Percentiles rank a stretch among this genome's conserved stretches.
Conservation (phyloP, 768 basidiomycete genomes). For the Amanita subjunquillea region DNA sequence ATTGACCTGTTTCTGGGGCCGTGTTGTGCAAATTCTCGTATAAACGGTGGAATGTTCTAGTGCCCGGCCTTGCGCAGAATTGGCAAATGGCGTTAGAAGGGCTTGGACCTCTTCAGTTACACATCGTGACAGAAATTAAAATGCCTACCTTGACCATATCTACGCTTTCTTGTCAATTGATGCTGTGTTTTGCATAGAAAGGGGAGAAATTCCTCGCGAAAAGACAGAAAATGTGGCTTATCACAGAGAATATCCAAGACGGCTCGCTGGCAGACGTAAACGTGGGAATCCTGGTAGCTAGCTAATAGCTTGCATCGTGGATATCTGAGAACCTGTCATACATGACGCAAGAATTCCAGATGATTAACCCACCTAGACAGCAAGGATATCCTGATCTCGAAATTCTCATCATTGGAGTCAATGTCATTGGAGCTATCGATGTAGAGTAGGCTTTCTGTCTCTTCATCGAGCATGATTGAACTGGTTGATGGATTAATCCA, state of each 20-base stretch:
- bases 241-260: slow-evolving; percentile 63
- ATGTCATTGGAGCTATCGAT: slow-evolving; percentile 61
- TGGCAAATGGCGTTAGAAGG: background rate
- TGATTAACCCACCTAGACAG: slow-evolving; percentile 41
- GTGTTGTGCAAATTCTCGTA: background rate
- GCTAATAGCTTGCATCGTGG: slow-evolving; percentile 62
- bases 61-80: background rate
- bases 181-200: slow-evolving; percentile 89
- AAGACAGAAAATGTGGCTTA: slow-evolving; percentile 66
- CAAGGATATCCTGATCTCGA: slow-evolving; percentile 68
- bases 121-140: background rate
- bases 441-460: slow-evolving; percentile 56
- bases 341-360: background rate
- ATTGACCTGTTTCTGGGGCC: background rate
- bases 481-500: slow-evolving; percentile 43
- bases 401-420: slow-evolving; percentile 59
- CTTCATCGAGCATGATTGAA: slow-evolving; percentile 62
- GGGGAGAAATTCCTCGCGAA: slow-evolving; percentile 85
- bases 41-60: background rate
- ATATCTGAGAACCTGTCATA: slow-evolving; percentile 34
- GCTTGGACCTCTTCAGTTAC: background rate
- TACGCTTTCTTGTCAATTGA: slow-evolving; percentile 44
- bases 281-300: slow-evolving; percentile 74
- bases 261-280: slow-evolving; percentile 75
- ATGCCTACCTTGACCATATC: slow-evolving; percentile 44